Percentiles rank a stretch among this genome's conserved stretches.
These are phyloP conservation scores for Magnolia officinalis DNA, from an alignment of 164 flowering plant species.

Conservation along the genomic window DNA sequence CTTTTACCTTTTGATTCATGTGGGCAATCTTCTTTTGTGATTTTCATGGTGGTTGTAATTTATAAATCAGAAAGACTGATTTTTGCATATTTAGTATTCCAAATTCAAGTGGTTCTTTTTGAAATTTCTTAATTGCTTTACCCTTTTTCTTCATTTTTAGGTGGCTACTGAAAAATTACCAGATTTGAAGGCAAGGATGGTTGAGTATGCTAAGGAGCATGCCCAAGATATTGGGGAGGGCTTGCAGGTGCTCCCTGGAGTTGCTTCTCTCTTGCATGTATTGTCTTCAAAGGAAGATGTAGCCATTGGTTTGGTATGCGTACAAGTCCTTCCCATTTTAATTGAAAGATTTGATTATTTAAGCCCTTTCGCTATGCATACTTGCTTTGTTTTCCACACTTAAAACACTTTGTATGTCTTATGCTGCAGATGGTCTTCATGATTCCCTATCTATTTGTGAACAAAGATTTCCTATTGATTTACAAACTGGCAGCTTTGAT, in stretches of 20 bases:
- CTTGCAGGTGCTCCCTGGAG: slow-evolving; percentile 25
- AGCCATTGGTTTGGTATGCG: slow-evolving; percentile 18
- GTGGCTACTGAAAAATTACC: slow-evolving; percentile 24
- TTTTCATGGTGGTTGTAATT: too few species aligned
- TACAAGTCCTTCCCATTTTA: not conserved
- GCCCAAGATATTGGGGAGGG: slow-evolving; percentile 26
- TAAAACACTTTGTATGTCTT: too few species aligned
- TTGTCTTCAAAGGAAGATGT: slow-evolving; percentile 24
- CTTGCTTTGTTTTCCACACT: too few species aligned
- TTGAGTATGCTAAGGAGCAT: slow-evolving; percentile 16
- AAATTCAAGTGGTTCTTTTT: not conserved
- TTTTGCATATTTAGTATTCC: too few species aligned
- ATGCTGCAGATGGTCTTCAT: too few species aligned
- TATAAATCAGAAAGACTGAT: too few species aligned
- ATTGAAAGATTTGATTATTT: not conserved
- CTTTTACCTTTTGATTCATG: too few species aligned
- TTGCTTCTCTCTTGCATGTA: slow-evolving; percentile 20
- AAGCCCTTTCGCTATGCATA: too few species aligned
- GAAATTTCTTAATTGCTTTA: not conserved
- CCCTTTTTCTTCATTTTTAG: slow-evolving; percentile 9
- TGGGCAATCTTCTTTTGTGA: too few species aligned
- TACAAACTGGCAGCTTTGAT: not conserved
- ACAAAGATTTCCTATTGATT: too few species aligned
- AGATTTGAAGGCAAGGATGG: slow-evolving; percentile 25
- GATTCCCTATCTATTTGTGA: too few species aligned